phyloP scores from a whole-genome alignment of 257 asterid species.

The Solanum habrochaites region DNA sequence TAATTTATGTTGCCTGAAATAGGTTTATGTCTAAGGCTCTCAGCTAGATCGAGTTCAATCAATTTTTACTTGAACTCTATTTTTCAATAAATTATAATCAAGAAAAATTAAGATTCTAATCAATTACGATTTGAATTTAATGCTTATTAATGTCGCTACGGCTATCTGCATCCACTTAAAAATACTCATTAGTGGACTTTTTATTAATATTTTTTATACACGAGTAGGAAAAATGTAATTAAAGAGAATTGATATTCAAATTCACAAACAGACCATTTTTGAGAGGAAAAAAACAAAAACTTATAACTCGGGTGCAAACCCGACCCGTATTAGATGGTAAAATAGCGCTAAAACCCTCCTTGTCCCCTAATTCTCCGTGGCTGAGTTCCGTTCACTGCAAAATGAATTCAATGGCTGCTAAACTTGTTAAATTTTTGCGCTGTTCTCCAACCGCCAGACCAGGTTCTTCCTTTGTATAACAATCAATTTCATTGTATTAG shows the following conservation, averaged over 20 bases:
- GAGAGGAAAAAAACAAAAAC: rapidly evolving
- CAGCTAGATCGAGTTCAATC: not conserved
- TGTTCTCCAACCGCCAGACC: constrained; percentile 7
- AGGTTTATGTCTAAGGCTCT: not conserved
- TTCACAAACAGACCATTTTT: not conserved
- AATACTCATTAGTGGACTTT: not conserved
- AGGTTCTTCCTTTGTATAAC: constrained; percentile 23
- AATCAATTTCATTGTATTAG: not conserved
- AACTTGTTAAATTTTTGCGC: constrained; percentile 29
- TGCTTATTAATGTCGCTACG: not conserved
- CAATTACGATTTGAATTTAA: not conserved
- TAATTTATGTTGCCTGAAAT: not conserved
- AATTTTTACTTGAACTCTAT: not conserved
- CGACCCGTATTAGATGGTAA: not conserved
- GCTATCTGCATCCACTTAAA: not conserved
- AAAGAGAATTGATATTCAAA: not conserved
- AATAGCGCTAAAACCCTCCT: constrained; percentile 21
- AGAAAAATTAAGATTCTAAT: rapidly evolving
- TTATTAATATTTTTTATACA: not conserved
- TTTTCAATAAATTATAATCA: not conserved
- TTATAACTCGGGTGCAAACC: not conserved
- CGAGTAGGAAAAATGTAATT: not conserved
- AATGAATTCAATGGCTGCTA: constrained; percentile 38
- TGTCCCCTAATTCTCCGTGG: not conserved
- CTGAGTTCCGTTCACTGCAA: not conserved